These are phyloP conservation scores for Pilasporangium apinafurcum DNA, from an alignment of 352 stramenopile genomes.

Conservation along the genomic window DNA sequence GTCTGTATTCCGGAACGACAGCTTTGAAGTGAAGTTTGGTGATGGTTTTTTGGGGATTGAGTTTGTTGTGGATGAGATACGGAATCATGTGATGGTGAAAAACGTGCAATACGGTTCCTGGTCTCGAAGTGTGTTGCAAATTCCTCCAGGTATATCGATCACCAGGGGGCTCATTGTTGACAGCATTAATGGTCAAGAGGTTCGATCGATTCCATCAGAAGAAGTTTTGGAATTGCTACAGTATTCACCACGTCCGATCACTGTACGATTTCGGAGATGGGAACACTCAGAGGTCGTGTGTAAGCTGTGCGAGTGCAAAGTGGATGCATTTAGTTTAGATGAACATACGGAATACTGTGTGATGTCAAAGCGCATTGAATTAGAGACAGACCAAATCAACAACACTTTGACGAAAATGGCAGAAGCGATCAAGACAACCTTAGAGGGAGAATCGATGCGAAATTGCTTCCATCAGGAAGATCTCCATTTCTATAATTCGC, in stretches of 20 bases:
- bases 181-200: slow-evolving; percentile 44
- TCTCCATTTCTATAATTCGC: slow-evolving; percentile 64
- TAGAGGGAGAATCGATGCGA: slow-evolving; percentile 28
- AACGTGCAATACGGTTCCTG: slow-evolving; percentile 32
- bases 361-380: slow-evolving; percentile 65
- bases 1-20: slow-evolving; percentile 32
- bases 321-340: slow-evolving; percentile 56
- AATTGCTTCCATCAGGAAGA: slow-evolving; percentile 44
- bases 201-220: slow-evolving; percentile 21
- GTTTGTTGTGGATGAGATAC: slow-evolving; percentile 47
- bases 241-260: slow-evolving; percentile 49
- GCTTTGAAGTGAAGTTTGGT: slow-evolving; percentile 68
- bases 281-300: slow-evolving; percentile 51
- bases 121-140: slow-evolving; percentile 27
- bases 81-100: slow-evolving; percentile 58
- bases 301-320: slow-evolving; percentile 74
- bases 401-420: slow-evolving; percentile 45
- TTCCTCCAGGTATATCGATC: slow-evolving; percentile 31
- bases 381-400: slow-evolving; percentile 79
- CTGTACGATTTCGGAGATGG: slow-evolving; percentile 47
- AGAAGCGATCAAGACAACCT: slow-evolving; percentile 46
- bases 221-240: slow-evolving; percentile 66
- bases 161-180: slow-evolving; percentile 55
- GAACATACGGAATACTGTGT: slow-evolving; percentile 81
- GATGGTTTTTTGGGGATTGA: slow-evolving; percentile 69